Conservation (phyloP, 1,139 yeast species). For the Geotrichum aggregatum region DNA sequence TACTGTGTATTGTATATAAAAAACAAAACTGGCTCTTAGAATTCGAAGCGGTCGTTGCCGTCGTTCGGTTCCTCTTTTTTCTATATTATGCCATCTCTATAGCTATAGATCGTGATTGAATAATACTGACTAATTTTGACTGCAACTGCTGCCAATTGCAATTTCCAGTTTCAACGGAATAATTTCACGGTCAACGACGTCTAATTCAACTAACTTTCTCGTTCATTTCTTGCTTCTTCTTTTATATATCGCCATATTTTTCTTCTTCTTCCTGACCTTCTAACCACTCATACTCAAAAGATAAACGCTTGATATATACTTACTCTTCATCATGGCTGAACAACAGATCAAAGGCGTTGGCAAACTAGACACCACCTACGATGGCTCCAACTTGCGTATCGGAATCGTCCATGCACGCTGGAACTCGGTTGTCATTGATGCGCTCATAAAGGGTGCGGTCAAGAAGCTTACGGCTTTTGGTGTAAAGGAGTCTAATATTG, state of each 20-base stretch:
- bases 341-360: conserved; percentile 21
- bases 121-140: too few species aligned
- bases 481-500: conserved; percentile 71
- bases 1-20: too few species aligned
- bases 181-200: too few species aligned
- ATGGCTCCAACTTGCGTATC: conserved; percentile 55
- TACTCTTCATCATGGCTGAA: conserved; percentile 8
- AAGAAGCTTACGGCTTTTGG: conserved; percentile 57
- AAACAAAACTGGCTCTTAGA: too few species aligned
- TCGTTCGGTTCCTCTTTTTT: background rate
- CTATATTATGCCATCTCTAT: background rate
- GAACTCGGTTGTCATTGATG: conserved; percentile 74
- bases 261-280: too few species aligned
- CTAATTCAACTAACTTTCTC: too few species aligned
- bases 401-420: conserved; percentile 95
- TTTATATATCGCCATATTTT: too few species aligned
- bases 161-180: background rate
- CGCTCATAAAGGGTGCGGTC: conserved; percentile 75
- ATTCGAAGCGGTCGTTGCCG: too few species aligned
- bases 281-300: too few species aligned
- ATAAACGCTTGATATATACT: too few species aligned
- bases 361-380: conserved; percentile 14
- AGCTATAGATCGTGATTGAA: background rate
- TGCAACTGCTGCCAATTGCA: too few species aligned
- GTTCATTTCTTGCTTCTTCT: too few species aligned